Conservation (phyloP, 139 green algal genomes). For the Picochlorum sp. region DNA sequence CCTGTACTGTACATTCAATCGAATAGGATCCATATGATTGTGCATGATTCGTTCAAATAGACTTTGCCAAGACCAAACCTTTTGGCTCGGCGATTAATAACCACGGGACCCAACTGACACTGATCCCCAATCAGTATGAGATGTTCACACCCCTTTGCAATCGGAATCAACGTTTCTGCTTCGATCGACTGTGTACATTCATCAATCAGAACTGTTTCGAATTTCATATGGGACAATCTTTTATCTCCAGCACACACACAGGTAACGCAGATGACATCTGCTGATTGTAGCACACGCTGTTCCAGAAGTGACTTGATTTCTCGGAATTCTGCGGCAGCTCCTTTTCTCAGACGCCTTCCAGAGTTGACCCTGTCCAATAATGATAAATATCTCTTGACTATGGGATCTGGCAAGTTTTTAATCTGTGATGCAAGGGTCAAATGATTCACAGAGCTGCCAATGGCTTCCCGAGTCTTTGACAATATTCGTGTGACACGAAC, state of each 20-base stretch:
- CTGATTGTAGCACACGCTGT: constrained; percentile 70
- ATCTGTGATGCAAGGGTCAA: constrained; percentile 94
- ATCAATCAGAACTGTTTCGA: constrained; percentile 81
- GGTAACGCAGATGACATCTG: constrained; percentile 57
- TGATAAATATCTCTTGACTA: constrained; percentile 68
- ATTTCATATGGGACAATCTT: constrained; percentile 28
- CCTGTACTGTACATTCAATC: constrained; percentile 91
- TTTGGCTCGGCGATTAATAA: constrained; percentile 51
- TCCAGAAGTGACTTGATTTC: constrained; percentile 52
- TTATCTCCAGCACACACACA: constrained; percentile 50
- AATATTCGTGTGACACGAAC: constrained; percentile 90
- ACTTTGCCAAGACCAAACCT: constrained; percentile 53
- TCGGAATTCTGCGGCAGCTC: constrained; percentile 84
- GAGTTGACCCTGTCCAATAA: constrained; percentile 78
- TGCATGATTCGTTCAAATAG: constrained; percentile 70
- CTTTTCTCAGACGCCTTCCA: constrained; percentile 66
- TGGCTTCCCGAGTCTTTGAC: constrained; percentile 76
- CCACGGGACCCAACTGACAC: constrained; percentile 69
- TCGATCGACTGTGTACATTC: constrained; percentile 90
- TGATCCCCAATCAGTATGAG: constrained; percentile 87
- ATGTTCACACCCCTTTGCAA: constrained; percentile 67
- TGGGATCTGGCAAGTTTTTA: constrained; percentile 60
- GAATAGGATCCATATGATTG: constrained; percentile 46
- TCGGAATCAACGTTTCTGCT: constrained; percentile 68
- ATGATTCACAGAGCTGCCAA: constrained; percentile 78